These are phyloP conservation scores for Ophiostoma sp. DNA, from an alignment of 2,329 filamentous ascomycete genomes.

Conservation along the genomic window DNA sequence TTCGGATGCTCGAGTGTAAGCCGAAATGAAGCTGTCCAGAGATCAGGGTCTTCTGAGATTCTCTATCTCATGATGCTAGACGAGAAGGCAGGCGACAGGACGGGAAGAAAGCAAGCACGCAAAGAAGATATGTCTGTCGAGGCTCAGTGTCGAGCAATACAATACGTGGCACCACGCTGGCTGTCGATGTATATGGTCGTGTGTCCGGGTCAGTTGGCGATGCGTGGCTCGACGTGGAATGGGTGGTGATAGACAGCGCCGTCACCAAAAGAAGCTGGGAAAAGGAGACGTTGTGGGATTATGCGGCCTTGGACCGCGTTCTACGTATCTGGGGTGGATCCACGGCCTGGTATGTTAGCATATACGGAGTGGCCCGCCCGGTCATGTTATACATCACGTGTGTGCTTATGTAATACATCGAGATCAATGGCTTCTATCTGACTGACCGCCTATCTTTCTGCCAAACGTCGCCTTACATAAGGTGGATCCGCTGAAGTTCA, in stretches of 20 bases:
- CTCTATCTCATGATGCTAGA: conserved; percentile 6
- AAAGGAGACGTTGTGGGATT: conserved; percentile 13
- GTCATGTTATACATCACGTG: conserved; percentile 2
- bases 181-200: neutral
- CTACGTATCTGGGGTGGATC: neutral
- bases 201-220: neutral
- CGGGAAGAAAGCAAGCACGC: neutral
- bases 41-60: neutral
- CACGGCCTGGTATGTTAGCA: neutral
- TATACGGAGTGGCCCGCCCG: neutral
- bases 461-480: neutral
- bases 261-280: neutral
- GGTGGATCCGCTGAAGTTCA: neutral
- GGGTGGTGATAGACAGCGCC: conserved; percentile 9
- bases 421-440: neutral
- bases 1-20: neutral
- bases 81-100: neutral
- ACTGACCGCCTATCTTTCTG: neutral
- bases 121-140: neutral
- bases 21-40: neutral
- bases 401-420: neutral
- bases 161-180: neutral
- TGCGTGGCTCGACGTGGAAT: conserved; percentile 6
- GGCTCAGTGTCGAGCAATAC: neutral
- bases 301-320: conserved; percentile 10